phyloP scores from a whole-genome alignment of 1,284 basidiomycete genomes.

The Veloboletus limbatus region DNA sequence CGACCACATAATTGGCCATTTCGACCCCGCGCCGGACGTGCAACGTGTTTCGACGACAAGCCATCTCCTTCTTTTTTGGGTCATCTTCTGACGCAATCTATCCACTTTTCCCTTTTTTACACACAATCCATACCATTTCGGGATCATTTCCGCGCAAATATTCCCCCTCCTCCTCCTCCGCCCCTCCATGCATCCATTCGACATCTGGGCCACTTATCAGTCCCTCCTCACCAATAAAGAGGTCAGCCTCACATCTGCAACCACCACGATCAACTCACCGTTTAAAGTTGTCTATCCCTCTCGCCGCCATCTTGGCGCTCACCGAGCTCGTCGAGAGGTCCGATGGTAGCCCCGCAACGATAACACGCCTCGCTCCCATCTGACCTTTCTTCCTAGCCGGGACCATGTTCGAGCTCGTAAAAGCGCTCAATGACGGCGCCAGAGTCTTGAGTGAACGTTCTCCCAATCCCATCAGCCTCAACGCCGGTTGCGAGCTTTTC shows the following conservation, averaged over 20 bases:
- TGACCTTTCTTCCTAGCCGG: conserved; percentile 48
- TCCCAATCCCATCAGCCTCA: conserved; percentile 80
- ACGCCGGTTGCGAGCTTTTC: conserved; percentile 89
- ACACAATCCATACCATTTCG: too few relatives aligned
- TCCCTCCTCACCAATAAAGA: conserved; percentile 55
- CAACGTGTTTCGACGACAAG: conserved; percentile 57
- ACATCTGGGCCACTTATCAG: conserved; percentile 57
- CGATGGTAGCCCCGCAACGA: conserved; percentile 50
- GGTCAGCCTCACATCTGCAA: conserved; percentile 37
- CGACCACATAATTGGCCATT: conserved; percentile 42
- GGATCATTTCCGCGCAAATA: conserved; percentile 30
- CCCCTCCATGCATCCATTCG: conserved; percentile 42
- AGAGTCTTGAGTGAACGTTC: conserved; percentile 60
- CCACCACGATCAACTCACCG: neutral
- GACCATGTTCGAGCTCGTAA: conserved; percentile 89
- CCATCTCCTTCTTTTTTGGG: conserved; percentile 9
- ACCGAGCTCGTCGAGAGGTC: conserved; percentile 76
- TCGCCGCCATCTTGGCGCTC: conserved; percentile 83
- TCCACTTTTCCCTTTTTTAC: neutral
- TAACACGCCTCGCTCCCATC: too few relatives aligned
- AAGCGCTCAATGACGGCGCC: conserved; percentile 77
- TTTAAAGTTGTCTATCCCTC: conserved; percentile 73
- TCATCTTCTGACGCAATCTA: conserved; percentile 22
- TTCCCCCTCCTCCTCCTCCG: too few relatives aligned
- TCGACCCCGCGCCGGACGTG: conserved; percentile 47